phyloP scores from a whole-genome alignment of 1,139 yeast species.

The Diutina pseudorugosa region DNA sequence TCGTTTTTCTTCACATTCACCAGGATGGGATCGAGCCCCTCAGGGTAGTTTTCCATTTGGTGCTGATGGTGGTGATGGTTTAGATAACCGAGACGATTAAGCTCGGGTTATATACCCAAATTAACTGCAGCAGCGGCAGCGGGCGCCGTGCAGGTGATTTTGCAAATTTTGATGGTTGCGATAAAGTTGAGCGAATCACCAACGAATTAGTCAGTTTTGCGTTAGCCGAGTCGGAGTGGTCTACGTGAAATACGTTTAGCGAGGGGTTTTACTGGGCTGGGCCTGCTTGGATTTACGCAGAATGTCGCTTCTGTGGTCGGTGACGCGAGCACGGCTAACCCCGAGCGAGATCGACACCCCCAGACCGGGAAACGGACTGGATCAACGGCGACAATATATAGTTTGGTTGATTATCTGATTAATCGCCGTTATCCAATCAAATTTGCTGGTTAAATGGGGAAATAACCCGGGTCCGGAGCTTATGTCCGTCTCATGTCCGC shows the following conservation, averaged over 20 bases:
- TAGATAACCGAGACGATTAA: background rate
- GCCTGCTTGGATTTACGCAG: background rate
- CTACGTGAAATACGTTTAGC: too few species aligned
- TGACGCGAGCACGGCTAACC: background rate
- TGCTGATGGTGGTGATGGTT: background rate
- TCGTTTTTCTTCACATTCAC: conserved; percentile 24
- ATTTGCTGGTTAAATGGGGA: background rate
- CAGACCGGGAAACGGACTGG: background rate
- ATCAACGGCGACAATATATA: background rate
- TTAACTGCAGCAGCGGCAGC: background rate
- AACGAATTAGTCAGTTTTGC: background rate
- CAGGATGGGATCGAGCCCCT: background rate
- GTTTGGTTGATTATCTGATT: background rate
- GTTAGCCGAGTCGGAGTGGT: background rate
- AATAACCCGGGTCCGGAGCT: background rate
- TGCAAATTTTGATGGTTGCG: background rate
- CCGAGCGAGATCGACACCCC: background rate
- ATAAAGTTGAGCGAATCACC: background rate
- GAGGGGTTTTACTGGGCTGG: background rate
- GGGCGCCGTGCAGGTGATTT: background rate
- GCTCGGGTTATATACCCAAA: background rate
- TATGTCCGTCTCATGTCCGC: background rate
- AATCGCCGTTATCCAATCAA: background rate
- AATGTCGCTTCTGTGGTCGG: background rate
- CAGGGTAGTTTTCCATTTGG: background rate